A percentile compares a stretch with the other conserved stretches of the same genome.
Conservation (phyloP, 208 protist species). For the Acanthamoeba lenticulata region DNA sequence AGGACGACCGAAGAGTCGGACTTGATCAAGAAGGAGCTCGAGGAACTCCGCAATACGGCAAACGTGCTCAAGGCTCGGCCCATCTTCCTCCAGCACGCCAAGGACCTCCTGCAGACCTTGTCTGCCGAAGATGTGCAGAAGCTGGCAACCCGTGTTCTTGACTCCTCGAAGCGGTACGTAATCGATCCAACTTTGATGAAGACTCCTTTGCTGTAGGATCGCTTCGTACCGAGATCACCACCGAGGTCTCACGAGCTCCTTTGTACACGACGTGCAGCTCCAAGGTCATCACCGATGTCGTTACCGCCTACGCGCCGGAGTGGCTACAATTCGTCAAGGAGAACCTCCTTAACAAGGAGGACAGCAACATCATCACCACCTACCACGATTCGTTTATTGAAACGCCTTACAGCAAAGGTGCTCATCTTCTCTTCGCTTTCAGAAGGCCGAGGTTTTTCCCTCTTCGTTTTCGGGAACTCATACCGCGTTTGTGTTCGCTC, state of each 20-base stretch:
- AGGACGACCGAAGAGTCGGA: background rate
- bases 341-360: background rate
- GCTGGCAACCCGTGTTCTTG: background rate
- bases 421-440: background rate
- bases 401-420: constrained; percentile 7
- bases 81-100: constrained; percentile 17
- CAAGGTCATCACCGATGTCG: constrained; percentile 40
- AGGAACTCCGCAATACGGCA: constrained; percentile 3
- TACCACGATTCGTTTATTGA: constrained; percentile 20
- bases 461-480: no score
- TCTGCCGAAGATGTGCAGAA: constrained; percentile 28
- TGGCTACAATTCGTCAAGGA: constrained; percentile 14
- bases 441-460: no score
- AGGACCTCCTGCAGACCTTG: background rate
- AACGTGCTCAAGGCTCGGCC: constrained; percentile 57
- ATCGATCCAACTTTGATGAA: no score
- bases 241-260: background rate
- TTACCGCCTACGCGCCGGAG: background rate
- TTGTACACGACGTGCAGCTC: background rate
- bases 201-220: no score
- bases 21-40: constrained; percentile 35
- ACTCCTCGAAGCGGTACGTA: constrained; percentile 34
- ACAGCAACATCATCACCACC: background rate
- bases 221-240: no score
- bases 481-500: no score